Base-by-base conservation (phyloP, 441 rosid species). In the Isatis lusitanica region DNA sequence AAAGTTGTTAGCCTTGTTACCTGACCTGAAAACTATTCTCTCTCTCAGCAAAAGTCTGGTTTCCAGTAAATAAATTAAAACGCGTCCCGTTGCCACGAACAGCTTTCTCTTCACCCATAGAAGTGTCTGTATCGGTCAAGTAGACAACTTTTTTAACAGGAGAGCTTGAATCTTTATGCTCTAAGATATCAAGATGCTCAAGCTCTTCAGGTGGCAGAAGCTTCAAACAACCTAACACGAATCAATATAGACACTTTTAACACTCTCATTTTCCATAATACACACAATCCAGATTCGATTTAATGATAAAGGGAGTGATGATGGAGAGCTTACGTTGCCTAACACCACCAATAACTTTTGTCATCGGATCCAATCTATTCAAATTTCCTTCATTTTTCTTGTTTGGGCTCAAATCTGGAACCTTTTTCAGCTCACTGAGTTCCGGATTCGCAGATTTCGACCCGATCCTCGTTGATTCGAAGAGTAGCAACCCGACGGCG, bases 11-110 rank as follows among this genome's bases (percentile, higher is more conserved):
- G 71, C 65, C 60, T 28, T 40, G 58, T 76, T 68, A 71, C 66
- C 70, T 46, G 58, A 94, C 98, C 99, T 90, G 74, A 80, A 93
- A 95, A 74, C 99, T 93, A 71, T 68, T 81, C 77, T 87, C 86
- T 83, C 99, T 88, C 83, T 91, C 85, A 36, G 87, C 88, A 81
- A 90, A 71, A 70, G 86, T 88, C 81, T 93, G 98, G 74, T 83
- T 81, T 72, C 98, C 98, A 0, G 97, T 87, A 73, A 95, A 95
- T 66, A 86, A 77, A 81, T 93, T 95, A 83, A 88, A 95, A 50
- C 97, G 79, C 1, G 88, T 68, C 76, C 44, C 86, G 15, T 80
- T 82, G 38, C 53, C 63, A 50, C 76, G 83, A 39, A 81, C 81
- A 4, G 73, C 73, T 51, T 58, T 40, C 38, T 63, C 65, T 58